Evolutionary conservation across 306 rosid genomes (phyloP), one percentile per base, ranked within the genome.

Genomic region (Casuarina equisetifolia): DNA sequence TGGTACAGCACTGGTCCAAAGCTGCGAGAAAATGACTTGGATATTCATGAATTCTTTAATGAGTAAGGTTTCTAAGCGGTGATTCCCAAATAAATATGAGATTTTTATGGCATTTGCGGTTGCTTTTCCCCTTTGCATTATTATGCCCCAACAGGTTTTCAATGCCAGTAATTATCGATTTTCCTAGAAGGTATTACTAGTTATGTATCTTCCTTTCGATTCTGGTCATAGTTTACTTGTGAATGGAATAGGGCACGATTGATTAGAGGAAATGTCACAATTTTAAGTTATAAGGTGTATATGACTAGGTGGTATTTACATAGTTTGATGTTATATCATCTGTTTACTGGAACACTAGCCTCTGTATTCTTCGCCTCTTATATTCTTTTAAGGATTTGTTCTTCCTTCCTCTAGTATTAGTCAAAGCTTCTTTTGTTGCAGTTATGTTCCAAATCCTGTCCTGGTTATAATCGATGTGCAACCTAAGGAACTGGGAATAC

Each of bases 1-100:
- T 94, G 98, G 98, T 94, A 94, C 62, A 94, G 98, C 79, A 91
- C 97, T 0, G 98, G 98, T 13, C 98, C 98, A n/a, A 94, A 94
- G 76, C 83, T 94, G 50, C 86, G 97, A 10, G 97, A 94, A 79
- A 94, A 94, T 86, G 98, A 94, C 74, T 88, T 91, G 9, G 96
- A 91, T 82, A 74, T 94, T 85, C 98, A 94, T 72, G 85, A 84
- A 4, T 78, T 94, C 78, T 94, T 94, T 75, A 85, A 94, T 75
- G 86, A 87, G 97, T 91, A 86, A 89, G 90, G 57, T 59, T 68
- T 11, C 67, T 17, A 50, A 45, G 51, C 55, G 52, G 46, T 19
- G 19, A 40, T 42, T 16, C 10, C 12, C 19, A 6, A 46, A 0
- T 13, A 61, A 8, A 19, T 52, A 9, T 54, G 19, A 54, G 9